Evolutionary conservation across 176 grass and related monocot genomes (phyloP), one percentile per base, ranked within the genome.

Genomic region (Cenchrus fungigraminus): DNA sequence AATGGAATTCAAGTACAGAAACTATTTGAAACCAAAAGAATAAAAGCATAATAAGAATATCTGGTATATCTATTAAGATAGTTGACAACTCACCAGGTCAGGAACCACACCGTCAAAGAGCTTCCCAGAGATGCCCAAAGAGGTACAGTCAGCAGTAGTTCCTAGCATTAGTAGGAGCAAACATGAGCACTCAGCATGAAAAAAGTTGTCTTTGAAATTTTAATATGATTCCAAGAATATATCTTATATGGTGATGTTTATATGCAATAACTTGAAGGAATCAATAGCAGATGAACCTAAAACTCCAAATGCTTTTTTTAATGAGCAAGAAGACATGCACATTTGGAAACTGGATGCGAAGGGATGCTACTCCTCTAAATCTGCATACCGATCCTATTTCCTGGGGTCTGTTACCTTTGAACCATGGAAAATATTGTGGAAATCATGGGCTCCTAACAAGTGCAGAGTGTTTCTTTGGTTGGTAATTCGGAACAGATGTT

Each of bases 71-170:
- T 45, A 51, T 44, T 13, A 77, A 81, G 40, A 82, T 83, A 65
- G 43, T 69, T 37, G 51, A 64, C 37, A 66, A 56, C 86, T 87
- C 88, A 95, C 97, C 84, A 98, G 75, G 86, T 98, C 93, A 87
- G 97, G 97, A 86, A 94, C 44, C 54, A 94, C 79, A 80, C 91
- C 93, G 89, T 92, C 79, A 72, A 95, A 98, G 65, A 98, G 90
- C 68, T 98, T 94, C 22, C 97, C 97, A 53, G 97, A 98, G 78
- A 98, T 90, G 75, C 97, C 97, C 82, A 98, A 82, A 66, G 93
- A 95, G 60, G 97, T 85, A 32, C 93, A 98, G 84, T 98, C 97
- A 44, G 91, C 93, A 71, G 97, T 93, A 91, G 66, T 98, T 80
- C 97, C 97, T 98, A 69, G 12, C 20, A 82, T 89, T 65, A 69